These are phyloP conservation scores for Talaromyces sp. DNA, from an alignment of 2,329 filamentous ascomycete genomes.

Conservation along the genomic window DNA sequence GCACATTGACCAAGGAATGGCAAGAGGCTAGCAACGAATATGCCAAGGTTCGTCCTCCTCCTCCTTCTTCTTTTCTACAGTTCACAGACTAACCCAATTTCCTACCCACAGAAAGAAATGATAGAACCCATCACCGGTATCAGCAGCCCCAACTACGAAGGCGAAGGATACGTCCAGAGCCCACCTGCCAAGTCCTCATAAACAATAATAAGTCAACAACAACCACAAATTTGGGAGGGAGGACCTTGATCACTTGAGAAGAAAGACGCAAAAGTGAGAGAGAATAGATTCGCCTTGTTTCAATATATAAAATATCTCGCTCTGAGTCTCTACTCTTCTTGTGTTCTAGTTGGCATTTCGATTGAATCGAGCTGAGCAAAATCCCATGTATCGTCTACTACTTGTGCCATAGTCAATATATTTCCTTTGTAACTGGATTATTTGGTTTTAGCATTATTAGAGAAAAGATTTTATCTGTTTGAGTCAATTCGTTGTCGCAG, in stretches of 20 bases:
- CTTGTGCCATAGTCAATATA: slow-evolving; percentile 43
- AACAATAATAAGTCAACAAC: slow-evolving; percentile 13
- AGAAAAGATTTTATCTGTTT: not conserved
- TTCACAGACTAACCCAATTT: not conserved
- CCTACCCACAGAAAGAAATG: slow-evolving; percentile 64
- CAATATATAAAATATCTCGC: slow-evolving; percentile 1
- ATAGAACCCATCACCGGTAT: slow-evolving; percentile 84
- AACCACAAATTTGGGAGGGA: not conserved
- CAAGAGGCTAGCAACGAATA: slow-evolving; percentile 94
- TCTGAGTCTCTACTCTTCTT: slow-evolving; percentile 24
- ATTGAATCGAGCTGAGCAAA: slow-evolving; percentile 28
- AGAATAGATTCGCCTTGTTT: slow-evolving; percentile 1
- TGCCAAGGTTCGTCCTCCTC: slow-evolving; percentile 66
- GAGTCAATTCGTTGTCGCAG: not conserved
- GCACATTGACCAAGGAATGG: slow-evolving; percentile 95
- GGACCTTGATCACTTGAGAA: not conserved
- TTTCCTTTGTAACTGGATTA: slow-evolving; percentile 38
- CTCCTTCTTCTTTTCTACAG: slow-evolving; percentile 14
- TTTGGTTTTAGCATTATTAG: not conserved
- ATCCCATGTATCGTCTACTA: slow-evolving; percentile 41
- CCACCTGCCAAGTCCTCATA: slow-evolving; percentile 35
- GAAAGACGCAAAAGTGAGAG: not conserved
- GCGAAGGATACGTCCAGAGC: slow-evolving; percentile 74
- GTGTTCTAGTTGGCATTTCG: not conserved
- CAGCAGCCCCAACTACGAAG: slow-evolving; percentile 72